These are phyloP conservation scores for Combretum micranthum DNA, from an alignment of 345 rosid species.

Conservation along the genomic window DNA sequence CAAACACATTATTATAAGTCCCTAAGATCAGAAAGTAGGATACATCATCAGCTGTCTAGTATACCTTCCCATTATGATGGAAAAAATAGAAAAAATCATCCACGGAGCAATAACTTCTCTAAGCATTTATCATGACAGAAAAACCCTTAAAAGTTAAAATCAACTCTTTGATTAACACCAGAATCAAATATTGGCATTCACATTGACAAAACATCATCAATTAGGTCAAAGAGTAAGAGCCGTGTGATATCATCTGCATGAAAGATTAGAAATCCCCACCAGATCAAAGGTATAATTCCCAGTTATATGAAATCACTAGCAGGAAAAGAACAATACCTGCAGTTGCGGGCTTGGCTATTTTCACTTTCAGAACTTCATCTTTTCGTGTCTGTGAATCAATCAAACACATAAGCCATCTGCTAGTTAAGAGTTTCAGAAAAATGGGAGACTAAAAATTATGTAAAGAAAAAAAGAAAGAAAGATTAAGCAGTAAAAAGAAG, in stretches of 20 bases:
- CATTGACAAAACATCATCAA: too few species aligned
- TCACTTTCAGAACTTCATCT: slow-evolving; percentile 50
- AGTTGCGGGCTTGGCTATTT: slow-evolving; percentile 74
- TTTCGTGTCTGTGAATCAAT: slow-evolving; percentile 44
- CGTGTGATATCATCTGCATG: too few species aligned
- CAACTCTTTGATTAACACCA: too few species aligned
- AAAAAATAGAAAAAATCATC: too few species aligned
- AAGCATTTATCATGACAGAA: too few species aligned
- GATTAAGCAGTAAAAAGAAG: background rate
- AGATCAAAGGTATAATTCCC: background rate
- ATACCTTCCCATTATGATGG: too few species aligned
- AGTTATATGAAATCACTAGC: background rate
- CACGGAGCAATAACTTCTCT: too few species aligned
- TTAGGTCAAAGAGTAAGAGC: too few species aligned
- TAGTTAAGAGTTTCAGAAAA: slow-evolving; percentile 9
- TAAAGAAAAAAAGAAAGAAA: slow-evolving; percentile 1
- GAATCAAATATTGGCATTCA: too few species aligned
- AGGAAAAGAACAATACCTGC: slow-evolving; percentile 43
- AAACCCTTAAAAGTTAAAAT: too few species aligned
- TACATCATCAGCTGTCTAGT: background rate
- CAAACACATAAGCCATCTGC: slow-evolving; percentile 7
- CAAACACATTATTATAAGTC: slow-evolving; percentile 64
- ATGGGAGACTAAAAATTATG: background rate
- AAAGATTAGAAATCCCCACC: too few species aligned
- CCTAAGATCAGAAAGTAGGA: slow-evolving; percentile 31